phyloP scores from a whole-genome alignment of 177 flowering plant species.

The Vitis hybrid region DNA sequence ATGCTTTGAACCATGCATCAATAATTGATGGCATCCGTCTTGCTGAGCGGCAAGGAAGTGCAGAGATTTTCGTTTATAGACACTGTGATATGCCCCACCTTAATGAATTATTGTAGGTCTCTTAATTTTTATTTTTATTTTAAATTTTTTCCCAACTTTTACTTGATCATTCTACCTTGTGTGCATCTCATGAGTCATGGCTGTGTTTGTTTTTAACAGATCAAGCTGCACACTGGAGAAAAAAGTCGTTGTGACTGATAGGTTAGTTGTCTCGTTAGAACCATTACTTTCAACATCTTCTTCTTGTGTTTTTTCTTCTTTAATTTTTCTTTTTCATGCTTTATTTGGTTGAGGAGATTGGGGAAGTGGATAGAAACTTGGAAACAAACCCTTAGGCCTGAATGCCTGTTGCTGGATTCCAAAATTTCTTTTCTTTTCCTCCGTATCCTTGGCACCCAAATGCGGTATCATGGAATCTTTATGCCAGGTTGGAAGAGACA shows the following conservation, averaged over 20 bases:
- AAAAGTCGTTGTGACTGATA: constrained; percentile 89
- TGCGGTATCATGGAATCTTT: background rate
- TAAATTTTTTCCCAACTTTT: background rate
- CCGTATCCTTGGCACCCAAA: background rate
- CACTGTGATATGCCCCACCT: constrained; percentile 91
- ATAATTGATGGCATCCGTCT: constrained; percentile 95
- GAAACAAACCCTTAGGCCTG: background rate
- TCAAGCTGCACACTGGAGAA: constrained; percentile 64
- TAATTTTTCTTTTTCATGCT: background rate
- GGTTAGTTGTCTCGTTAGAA: constrained; percentile 39
- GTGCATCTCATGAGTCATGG: constrained; percentile 7
- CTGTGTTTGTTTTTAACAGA: constrained; percentile 43
- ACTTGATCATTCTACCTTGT: background rate
- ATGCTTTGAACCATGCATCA: constrained; percentile 92
- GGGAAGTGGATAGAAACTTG: background rate
- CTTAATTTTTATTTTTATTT: constrained; percentile 3
- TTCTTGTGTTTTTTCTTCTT: background rate
- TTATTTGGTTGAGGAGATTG: background rate
- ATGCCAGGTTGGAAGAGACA: background rate
- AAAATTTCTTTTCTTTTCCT: background rate
- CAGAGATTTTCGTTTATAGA: constrained; percentile 61
- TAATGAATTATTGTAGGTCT: constrained; percentile 61
- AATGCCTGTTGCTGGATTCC: background rate
- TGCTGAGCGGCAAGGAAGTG: constrained; percentile 65
- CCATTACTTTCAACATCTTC: background rate